phyloP scores from a whole-genome alignment of 345 rosid species.

The Acer campestre region DNA sequence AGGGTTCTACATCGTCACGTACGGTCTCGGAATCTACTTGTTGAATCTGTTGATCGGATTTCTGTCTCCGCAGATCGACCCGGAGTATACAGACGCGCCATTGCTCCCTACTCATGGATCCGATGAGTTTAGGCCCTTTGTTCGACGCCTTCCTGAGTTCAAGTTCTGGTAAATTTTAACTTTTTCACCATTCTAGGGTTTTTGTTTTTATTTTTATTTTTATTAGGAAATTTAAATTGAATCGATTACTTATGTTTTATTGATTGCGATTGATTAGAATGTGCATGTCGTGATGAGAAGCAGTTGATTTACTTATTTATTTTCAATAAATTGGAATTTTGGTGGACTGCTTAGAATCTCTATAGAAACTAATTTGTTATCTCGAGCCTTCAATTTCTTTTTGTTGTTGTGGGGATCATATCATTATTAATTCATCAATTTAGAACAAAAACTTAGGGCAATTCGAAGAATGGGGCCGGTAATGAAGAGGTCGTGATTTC shows the following conservation, averaged over 20 bases:
- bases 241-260: neutral
- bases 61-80: slow-evolving; percentile 93
- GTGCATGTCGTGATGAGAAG: neutral
- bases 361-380: neutral
- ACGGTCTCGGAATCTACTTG: slow-evolving; percentile 87
- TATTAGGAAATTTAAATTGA: too few relatives aligned
- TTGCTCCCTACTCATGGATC: slow-evolving; percentile 83
- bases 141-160: slow-evolving; percentile 91
- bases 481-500: neutral
- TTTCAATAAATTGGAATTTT: neutral
- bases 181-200: neutral
- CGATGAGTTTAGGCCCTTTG: slow-evolving; percentile 94
- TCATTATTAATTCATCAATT: neutral
- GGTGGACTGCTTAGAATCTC: neutral
- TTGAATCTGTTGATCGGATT: slow-evolving; percentile 85
- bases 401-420: neutral
- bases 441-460: neutral
- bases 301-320: neutral
- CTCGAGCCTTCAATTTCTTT: neutral
- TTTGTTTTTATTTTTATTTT: neutral
- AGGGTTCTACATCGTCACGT: slow-evolving; percentile 91
- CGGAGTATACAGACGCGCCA: slow-evolving; percentile 67
- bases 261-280: neutral
- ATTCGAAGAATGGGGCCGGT: neutral
- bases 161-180: slow-evolving; percentile 66